phyloP scores from a whole-genome alignment of 2,329 filamentous ascomycete species.

The Incumbomyces lentus region DNA sequence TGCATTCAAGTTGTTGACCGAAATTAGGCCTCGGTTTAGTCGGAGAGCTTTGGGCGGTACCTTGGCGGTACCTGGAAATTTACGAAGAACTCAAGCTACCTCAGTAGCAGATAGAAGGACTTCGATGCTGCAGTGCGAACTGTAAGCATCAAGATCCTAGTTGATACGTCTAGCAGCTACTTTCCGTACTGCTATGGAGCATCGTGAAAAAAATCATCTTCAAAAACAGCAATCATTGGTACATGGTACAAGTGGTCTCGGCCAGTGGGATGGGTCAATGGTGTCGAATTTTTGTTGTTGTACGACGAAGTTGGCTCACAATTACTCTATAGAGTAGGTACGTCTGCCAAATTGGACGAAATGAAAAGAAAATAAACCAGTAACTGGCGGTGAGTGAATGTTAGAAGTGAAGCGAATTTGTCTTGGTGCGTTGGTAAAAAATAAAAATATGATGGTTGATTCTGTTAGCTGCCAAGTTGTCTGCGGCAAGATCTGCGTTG shows the following conservation, averaged over 20 bases:
- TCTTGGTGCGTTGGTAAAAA: conserved; percentile 4
- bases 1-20: too few relatives aligned
- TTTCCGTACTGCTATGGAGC: too few relatives aligned
- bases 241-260: neutral
- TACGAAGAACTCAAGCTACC: too few relatives aligned
- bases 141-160: too few relatives aligned
- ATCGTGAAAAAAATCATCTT: too few relatives aligned
- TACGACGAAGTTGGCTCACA: neutral
- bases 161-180: too few relatives aligned
- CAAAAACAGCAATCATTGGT: neutral
- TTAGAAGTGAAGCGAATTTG: conserved; percentile 7
- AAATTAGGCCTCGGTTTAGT: too few relatives aligned
- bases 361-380: neutral
- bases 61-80: too few relatives aligned
- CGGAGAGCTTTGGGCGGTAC: too few relatives aligned
- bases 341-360: neutral
- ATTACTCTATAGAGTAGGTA: conserved; percentile 3
- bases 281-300: neutral
- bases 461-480: neutral
- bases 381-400: conserved; percentile 7
- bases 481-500: neutral
- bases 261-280: neutral
- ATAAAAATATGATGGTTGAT: conserved; percentile 1
- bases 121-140: too few relatives aligned
- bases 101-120: too few relatives aligned